Evolutionary conservation across 129 eudicot species (phyloP).

Genomic region (Flaveria bidentis): DNA sequence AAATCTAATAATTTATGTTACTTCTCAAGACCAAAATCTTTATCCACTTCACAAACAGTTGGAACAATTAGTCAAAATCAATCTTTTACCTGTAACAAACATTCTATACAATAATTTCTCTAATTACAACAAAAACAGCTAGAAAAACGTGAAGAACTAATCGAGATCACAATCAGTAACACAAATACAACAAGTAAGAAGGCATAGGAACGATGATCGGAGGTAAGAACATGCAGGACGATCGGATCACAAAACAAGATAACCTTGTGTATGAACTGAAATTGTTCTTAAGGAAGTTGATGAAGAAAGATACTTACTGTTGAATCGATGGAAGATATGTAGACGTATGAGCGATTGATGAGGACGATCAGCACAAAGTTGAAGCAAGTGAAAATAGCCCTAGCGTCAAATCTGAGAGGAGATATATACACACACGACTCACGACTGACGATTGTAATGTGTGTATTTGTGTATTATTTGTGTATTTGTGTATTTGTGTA

Average conservation of each 20-base stretch:
- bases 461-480: too few relatives aligned
- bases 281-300: slow-evolving; percentile 1
- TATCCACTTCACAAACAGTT: too few relatives aligned
- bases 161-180: neutral
- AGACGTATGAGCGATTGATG: neutral
- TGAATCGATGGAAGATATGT: neutral
- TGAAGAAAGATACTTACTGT: slow-evolving; percentile 2
- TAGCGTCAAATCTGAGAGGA: slow-evolving; percentile 20
- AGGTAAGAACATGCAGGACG: neutral
- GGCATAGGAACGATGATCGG: slow-evolving; percentile 4
- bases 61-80: neutral
- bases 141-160: neutral
- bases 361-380: neutral
- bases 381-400: neutral
- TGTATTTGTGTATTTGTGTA: too few relatives aligned
- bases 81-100: too few relatives aligned
- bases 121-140: too few relatives aligned
- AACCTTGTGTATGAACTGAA: neutral
- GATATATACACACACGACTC: neutral
- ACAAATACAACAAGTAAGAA: neutral
- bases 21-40: too few relatives aligned
- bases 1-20: too few relatives aligned
- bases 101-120: too few relatives aligned
- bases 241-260: slow-evolving; percentile 15
- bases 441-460: too few relatives aligned